Evolutionary conservation across 768 basidiomycete species (phyloP).

Genomic region (Lepiota venenata): DNA sequence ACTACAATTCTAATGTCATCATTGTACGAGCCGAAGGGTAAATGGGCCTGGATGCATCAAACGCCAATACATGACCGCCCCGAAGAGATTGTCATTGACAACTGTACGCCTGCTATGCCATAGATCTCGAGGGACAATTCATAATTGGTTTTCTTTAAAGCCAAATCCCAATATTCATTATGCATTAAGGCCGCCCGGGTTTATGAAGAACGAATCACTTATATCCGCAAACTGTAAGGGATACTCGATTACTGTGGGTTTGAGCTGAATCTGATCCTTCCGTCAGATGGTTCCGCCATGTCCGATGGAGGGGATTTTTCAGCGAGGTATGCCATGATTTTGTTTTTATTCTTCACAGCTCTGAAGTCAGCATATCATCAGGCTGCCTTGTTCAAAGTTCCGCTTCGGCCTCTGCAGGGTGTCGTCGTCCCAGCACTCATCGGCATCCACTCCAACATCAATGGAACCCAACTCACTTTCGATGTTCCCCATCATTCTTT

Average conservation of each 20-base stretch:
- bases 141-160: background rate
- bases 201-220: slow-evolving; percentile 6
- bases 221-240: slow-evolving; percentile 9
- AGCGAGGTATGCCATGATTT: background rate
- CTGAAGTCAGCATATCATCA: slow-evolving; percentile 17
- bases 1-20: background rate
- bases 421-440: slow-evolving; percentile 50
- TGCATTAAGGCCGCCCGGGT: background rate
- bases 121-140: background rate
- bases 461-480: slow-evolving; percentile 41
- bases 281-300: slow-evolving; percentile 9
- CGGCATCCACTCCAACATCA: slow-evolving; percentile 38
- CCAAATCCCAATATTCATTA: background rate
- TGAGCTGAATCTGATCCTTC: background rate
- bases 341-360: background rate
- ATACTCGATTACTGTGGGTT: background rate
- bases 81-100: background rate
- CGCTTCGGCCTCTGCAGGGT: slow-evolving; percentile 51
- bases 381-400: slow-evolving; percentile 50
- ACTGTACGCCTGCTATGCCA: background rate
- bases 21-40: slow-evolving; percentile 1
- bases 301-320: slow-evolving; percentile 8
- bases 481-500: slow-evolving; percentile 54
- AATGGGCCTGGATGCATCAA: slow-evolving; percentile 8
- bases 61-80: background rate